phyloP scores from a whole-genome alignment of 2,329 filamentous ascomycete species.

The Fonsecaea multimorphosa region DNA sequence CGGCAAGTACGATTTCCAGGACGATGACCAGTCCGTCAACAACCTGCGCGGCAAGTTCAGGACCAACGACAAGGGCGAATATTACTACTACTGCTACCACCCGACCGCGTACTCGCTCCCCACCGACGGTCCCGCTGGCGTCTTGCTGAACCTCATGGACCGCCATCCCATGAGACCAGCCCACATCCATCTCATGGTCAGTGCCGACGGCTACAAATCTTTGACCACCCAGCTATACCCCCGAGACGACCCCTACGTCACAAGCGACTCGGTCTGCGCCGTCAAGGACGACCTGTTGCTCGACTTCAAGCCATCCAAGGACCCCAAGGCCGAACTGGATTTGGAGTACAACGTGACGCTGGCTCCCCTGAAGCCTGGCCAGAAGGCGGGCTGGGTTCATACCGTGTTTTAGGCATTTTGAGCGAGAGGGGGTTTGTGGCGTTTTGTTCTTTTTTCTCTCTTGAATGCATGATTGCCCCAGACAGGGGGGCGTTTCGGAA shows the following conservation, averaged over 20 bases:
- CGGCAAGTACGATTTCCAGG: constrained; percentile 78
- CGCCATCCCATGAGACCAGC: constrained; percentile 67
- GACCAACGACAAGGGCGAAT: constrained; percentile 71
- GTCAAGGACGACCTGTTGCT: constrained; percentile 67
- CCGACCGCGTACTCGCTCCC: constrained; percentile 76
- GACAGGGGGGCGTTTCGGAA: neutral
- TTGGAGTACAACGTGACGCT: constrained; percentile 67
- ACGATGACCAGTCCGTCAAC: constrained; percentile 71
- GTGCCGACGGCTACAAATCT: constrained; percentile 62
- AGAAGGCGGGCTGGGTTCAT: constrained; percentile 23
- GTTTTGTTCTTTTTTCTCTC: neutral
- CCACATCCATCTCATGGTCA: constrained; percentile 66
- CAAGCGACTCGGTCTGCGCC: constrained; percentile 66
- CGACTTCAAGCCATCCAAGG: constrained; percentile 61
- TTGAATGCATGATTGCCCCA: neutral
- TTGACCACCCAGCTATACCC: constrained; percentile 66
- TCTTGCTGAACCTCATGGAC: constrained; percentile 61
- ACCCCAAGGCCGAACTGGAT: constrained; percentile 63
- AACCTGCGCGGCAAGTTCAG: constrained; percentile 79
- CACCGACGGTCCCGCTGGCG: constrained; percentile 65
- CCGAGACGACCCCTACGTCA: constrained; percentile 63
- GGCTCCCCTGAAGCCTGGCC: constrained; percentile 48
- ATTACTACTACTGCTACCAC: constrained; percentile 76
- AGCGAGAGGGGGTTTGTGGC: neutral
- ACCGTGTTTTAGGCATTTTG: constrained; percentile 24